A percentile compares a stretch with the other conserved stretches of the same genome.
phyloP scores from a whole-genome alignment of 441 rosid genomes.

The Gossypium schwendimanii region DNA sequence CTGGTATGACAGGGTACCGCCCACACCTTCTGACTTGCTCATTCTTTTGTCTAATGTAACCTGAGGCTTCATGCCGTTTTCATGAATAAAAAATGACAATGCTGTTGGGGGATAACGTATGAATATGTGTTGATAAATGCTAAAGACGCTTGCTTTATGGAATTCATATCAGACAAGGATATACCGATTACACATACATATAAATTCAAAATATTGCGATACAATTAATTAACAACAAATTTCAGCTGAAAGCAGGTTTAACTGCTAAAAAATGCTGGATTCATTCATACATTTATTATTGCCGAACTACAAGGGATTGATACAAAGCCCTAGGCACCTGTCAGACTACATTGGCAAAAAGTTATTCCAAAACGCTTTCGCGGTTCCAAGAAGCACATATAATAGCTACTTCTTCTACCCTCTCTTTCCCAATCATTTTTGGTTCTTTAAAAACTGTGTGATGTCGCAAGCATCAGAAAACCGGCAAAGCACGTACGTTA shows the following conservation, averaged over 20 bases:
- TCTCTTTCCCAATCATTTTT: slow-evolving; percentile 1
- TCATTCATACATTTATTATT: slow-evolving; percentile 4
- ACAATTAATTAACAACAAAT: too few species aligned
- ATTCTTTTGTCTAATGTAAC: too few species aligned
- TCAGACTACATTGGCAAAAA: not conserved
- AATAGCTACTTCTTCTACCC: not conserved
- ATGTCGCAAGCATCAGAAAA: not conserved
- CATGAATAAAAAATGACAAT: not conserved
- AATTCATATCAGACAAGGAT: not conserved
- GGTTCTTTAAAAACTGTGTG: not conserved
- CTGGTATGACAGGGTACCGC: too few species aligned
- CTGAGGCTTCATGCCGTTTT: too few species aligned
- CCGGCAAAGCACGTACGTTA: slow-evolving; percentile 7
- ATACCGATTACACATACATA: not conserved
- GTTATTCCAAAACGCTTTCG: not conserved
- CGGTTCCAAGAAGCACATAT: not conserved
- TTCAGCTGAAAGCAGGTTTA: not conserved
- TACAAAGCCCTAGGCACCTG: not conserved
- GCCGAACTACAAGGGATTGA: not conserved
- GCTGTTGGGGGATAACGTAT: not conserved
- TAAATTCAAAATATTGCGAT: not conserved
- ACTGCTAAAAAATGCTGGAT: slow-evolving; percentile 8
- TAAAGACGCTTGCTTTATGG: not conserved
- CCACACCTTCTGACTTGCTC: too few species aligned
- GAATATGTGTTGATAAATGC: not conserved